phyloP scores from a whole-genome alignment of 176 grass and related monocot species.

The Aegilops bicornis region DNA sequence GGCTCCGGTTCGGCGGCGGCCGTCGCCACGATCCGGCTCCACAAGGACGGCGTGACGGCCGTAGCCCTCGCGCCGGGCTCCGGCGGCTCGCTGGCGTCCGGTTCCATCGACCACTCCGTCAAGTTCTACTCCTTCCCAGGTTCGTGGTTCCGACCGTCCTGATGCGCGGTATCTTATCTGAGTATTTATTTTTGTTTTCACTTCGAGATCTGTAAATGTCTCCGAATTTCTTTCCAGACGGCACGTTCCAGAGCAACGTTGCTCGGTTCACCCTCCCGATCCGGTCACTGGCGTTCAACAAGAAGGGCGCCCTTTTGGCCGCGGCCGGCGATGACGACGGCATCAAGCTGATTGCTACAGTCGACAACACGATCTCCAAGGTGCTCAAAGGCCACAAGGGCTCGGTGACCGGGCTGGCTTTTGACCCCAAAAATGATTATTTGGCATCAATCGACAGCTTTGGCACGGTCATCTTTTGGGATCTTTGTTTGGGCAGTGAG shows the following conservation, averaged over 20 bases:
- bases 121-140: slow-evolving; percentile 88
- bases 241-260: slow-evolving; percentile 83
- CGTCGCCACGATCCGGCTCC: slow-evolving; percentile 49
- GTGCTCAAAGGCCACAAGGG: slow-evolving; percentile 97
- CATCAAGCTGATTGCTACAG: slow-evolving; percentile 86
- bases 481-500: slow-evolving; percentile 57
- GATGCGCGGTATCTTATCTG: neutral
- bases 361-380: slow-evolving; percentile 88
- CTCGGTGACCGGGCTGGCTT: slow-evolving; percentile 59
- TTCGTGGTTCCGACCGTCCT: slow-evolving; percentile 31
- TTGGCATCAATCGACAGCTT: slow-evolving; percentile 79
- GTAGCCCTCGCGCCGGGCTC: slow-evolving; percentile 61
- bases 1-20: slow-evolving; percentile 19
- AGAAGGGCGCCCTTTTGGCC: slow-evolving; percentile 68
- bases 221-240: slow-evolving; percentile 41
- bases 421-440: slow-evolving; percentile 84
- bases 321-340: slow-evolving; percentile 93
- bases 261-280: slow-evolving; percentile 87
- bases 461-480: slow-evolving; percentile 85
- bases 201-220: neutral
- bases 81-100: slow-evolving; percentile 56
- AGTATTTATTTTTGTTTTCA: neutral
- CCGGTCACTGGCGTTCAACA: slow-evolving; percentile 79
- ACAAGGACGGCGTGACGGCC: slow-evolving; percentile 85
- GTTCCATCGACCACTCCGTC: slow-evolving; percentile 90